Conservation (phyloP, 345 rosid species). For the Lepidium africanum region DNA sequence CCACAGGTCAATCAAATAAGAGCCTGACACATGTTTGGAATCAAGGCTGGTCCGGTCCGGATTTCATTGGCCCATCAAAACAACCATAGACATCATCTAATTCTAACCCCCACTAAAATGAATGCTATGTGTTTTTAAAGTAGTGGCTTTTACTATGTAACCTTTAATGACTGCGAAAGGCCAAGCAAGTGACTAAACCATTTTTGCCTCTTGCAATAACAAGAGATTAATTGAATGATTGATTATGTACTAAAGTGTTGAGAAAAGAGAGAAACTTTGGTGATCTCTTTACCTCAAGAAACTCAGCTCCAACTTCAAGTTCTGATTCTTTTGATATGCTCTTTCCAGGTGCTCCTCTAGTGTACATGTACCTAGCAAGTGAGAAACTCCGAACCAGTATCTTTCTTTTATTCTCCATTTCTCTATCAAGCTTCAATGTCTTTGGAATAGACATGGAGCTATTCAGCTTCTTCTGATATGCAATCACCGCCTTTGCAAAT, state of each 20-base stretch:
- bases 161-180: slow-evolving; percentile 13
- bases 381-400: slow-evolving; percentile 60
- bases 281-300: slow-evolving; percentile 55
- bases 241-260: neutral
- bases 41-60: neutral
- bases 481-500: slow-evolving; percentile 77
- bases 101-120: neutral
- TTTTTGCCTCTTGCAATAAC: slow-evolving; percentile 9
- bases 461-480: slow-evolving; percentile 72
- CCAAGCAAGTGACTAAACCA: neutral
- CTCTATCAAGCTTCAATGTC: slow-evolving; percentile 40
- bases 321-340: slow-evolving; percentile 46
- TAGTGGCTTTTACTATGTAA: slow-evolving; percentile 3
- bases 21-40: neutral
- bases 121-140: neutral
- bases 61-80: slow-evolving; percentile 1
- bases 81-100: neutral
- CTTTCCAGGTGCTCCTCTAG: slow-evolving; percentile 32
- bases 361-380: slow-evolving; percentile 53
- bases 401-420: slow-evolving; percentile 60
- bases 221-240: too few relatives aligned
- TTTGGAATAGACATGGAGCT: slow-evolving; percentile 35
- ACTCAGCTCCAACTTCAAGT: slow-evolving; percentile 62
- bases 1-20: neutral
- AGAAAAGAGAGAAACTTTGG: neutral